phyloP scores from a whole-genome alignment of 2,329 filamentous ascomycete genomes.

The Lasiodiplodia sp. region DNA sequence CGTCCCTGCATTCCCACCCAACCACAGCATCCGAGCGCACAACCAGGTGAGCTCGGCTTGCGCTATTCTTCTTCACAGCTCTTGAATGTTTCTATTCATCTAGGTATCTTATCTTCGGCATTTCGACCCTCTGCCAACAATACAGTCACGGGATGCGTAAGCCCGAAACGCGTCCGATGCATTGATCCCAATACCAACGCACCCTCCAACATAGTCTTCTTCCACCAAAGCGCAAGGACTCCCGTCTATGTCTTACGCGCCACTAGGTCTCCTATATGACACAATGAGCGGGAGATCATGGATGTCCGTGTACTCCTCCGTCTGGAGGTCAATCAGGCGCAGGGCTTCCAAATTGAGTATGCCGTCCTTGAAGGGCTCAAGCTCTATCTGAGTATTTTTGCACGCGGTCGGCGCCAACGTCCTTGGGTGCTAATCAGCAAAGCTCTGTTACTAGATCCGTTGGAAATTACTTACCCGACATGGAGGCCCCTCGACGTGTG shows the following conservation, averaged over 20 bases:
- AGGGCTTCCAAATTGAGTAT: constrained; percentile 76
- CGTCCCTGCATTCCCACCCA: constrained; percentile 16
- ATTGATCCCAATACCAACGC: neutral
- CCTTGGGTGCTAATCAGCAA: constrained; percentile 41
- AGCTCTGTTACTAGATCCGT: neutral
- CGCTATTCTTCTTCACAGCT: constrained; percentile 1
- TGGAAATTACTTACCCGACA: constrained; percentile 64
- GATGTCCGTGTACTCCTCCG: constrained; percentile 79
- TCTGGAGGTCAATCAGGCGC: constrained; percentile 74
- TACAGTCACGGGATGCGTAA: constrained; percentile 19
- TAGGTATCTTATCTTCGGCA: constrained; percentile 15
- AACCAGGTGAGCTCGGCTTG: neutral
- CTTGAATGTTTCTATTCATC: constrained; percentile 9
- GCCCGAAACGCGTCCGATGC: constrained; percentile 18
- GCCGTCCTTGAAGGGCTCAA: constrained; percentile 71
- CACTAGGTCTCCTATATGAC: constrained; percentile 32
- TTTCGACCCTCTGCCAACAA: neutral
- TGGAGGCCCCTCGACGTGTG: constrained; percentile 77
- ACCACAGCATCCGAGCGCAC: neutral
- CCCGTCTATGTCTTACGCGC: neutral
- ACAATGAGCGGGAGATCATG: constrained; percentile 75
- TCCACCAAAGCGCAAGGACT: neutral
- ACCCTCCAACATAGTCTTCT: neutral
- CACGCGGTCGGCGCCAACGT: constrained; percentile 76
- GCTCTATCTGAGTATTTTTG: constrained; percentile 75